Evolutionary conservation across 2,329 filamentous ascomycete genomes (phyloP).

Genomic region (Sclerotinia sclerotiorum): DNA sequence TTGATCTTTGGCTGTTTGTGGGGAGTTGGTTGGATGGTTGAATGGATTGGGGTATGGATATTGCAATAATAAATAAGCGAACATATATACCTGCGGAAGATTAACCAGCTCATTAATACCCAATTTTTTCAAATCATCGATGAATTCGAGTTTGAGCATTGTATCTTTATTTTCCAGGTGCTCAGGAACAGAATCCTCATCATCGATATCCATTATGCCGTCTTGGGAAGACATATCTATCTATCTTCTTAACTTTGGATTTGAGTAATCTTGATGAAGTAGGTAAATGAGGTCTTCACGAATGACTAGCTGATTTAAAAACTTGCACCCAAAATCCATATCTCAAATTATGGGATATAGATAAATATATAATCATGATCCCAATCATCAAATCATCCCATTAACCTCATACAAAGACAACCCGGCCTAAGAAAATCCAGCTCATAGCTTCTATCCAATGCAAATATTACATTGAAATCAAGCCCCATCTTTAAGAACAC

Average conservation of each 20-base stretch:
- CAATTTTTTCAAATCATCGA: constrained; percentile 28
- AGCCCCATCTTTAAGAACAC: too few species aligned
- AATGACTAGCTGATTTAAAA: neutral
- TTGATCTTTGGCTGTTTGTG: too few species aligned
- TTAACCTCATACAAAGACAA: neutral
- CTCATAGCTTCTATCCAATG: neutral
- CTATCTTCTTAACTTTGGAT: neutral
- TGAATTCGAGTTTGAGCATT: constrained; percentile 22
- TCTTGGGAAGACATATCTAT: neutral
- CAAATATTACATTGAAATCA: too few species aligned
- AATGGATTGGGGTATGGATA: too few species aligned
- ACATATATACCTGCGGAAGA: constrained; percentile 31
- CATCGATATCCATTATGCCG: neutral
- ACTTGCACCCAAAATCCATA: neutral
- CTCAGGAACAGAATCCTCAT: neutral
- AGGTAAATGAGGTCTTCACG: neutral
- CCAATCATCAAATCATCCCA: neutral
- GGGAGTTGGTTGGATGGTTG: too few species aligned
- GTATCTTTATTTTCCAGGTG: constrained; percentile 11
- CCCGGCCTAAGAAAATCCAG: neutral
- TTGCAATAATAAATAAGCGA: neutral
- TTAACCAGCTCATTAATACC: constrained; percentile 27
- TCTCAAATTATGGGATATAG: neutral
- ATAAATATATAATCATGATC: neutral
- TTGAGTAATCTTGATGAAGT: neutral